Evolutionary conservation across 2,329 filamentous ascomycete species (phyloP), one percentile per base, ranked within the genome.

Genomic region (Blastomyces parvus): DNA sequence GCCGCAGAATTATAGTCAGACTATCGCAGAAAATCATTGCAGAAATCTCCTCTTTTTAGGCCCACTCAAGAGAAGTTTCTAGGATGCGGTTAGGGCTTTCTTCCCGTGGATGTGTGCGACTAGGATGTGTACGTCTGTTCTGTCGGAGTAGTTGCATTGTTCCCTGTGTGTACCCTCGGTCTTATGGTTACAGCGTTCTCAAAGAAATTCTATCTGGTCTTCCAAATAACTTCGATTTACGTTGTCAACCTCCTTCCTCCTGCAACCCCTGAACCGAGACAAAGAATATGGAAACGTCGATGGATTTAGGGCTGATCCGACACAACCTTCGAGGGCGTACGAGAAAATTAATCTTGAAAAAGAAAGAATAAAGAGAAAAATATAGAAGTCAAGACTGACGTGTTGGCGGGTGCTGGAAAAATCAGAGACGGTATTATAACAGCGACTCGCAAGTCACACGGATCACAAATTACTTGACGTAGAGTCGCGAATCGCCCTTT

Each of bases 1-100:
- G 88, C 87, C 40, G 79, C 83, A 64, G 84, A 90, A 76, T 76
- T 92, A 63, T 69, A 66, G 64, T 53, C 33, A 56, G 13, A 13
- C 27, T 27, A 22, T 59, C 55, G 17, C 50, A 38, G 40, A 33
- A 60, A 60, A 59, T 56, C 30, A 38, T 40, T 48, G n/a, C 53
- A 56, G 46, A 38, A 62, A 60, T 52, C 25, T 62, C 56, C 56
- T 40, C 30, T 25, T 22, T 60, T 57, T 60, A 40, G 38, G 19
- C 14, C 40, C 33, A 62, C 50, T 52, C 55, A 44, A 56, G 55
- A 56, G 53, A 38, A 38, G 19, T 52, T 57, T 44, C 48, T 57
- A 46, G 55, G 55, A 57, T 58, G 33, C 44, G 25, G 56, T 17
- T 58, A 53, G 53, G 42, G 25, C 13, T 22, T 44, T 22, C 58